Base-by-base conservation (phyloP, 2,329 filamentous ascomycete genomes). In the Arthrobotrys entomopaga region DNA sequence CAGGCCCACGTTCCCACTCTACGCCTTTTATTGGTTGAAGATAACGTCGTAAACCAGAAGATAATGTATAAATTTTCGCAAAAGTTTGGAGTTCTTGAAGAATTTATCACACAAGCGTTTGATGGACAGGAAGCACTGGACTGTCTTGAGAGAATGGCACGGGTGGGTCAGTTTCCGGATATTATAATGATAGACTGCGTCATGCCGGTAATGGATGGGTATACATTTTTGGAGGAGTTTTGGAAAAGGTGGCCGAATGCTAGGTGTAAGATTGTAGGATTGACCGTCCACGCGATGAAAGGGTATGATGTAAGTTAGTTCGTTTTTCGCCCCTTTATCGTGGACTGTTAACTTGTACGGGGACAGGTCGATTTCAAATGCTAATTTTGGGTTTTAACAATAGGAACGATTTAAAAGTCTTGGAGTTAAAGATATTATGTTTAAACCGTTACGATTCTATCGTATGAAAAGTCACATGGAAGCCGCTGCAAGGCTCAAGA, bases 141-240 rank as follows among this genome's bases (percentile, higher is more conserved):
- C 3, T 13, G 15, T 5, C 3, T 73, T 4, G 69, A 73, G 40
- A 8, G 29, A 0, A 66, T 73, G 69, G 56, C 15, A 16, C 43
- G 15, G 24, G 2, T 48, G 0, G 61, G 56, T 3, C 42, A 58
- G 13, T 66, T 73, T 24, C 69, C 69, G 0, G 69, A 73, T 43
- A 34, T 73, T 0, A 66, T 73, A 16, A 5, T 66, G 0, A 38
- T 73, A 8, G 69, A 73, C 20, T 11, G 3, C 3, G 24, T 40
- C n/a, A 73, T 73, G 69, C 69, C 69, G 8, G 57, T 42, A 0
- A 24, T 73, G 42, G 61, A 49, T 38, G 69, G 69, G 10, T 53
- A 57, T 46, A 22, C 20, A 6, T 73, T 73, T 40, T 40, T 73
- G n/a, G 26, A 61, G 29, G 48, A 66, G 56, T 73, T 57, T 58